A percentile compares a stretch with the other conserved stretches of the same genome.
phyloP scores from a whole-genome alignment of 2,329 filamentous ascomycete species.

The Penicillium sp. region DNA sequence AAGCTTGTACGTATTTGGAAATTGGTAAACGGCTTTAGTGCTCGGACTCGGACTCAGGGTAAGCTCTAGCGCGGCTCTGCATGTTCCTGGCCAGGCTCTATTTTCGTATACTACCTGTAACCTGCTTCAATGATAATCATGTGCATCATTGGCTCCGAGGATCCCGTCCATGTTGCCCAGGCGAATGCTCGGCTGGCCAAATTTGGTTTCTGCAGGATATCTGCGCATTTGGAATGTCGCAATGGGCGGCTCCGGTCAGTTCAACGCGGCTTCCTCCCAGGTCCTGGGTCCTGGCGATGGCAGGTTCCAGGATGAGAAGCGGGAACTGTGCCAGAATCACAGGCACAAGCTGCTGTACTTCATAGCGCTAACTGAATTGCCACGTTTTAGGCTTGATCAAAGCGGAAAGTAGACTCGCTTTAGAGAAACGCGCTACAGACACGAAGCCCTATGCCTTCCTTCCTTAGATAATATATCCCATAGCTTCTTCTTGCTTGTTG shows the following conservation, averaged over 20 bases:
- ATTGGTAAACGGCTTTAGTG: slow-evolving; percentile 3
- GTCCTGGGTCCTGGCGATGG: not conserved
- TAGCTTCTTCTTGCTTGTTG: too few relatives aligned
- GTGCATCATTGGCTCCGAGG: too few relatives aligned
- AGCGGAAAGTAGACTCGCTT: not conserved
- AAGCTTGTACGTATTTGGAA: slow-evolving; percentile 1
- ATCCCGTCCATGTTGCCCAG: not conserved
- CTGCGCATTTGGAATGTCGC: not conserved
- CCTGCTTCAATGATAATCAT: too few relatives aligned
- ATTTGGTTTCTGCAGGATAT: not conserved
- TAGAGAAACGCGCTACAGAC: not conserved
- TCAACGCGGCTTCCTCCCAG: not conserved
- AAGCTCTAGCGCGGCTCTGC: not conserved
- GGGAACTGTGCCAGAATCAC: not conserved
- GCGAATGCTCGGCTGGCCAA: not conserved
- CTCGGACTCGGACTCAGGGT: not conserved
- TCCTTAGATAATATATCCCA: too few relatives aligned
- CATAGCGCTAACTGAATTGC: too few relatives aligned
- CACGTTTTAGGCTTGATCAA: not conserved
- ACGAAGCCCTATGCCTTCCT: too few relatives aligned
- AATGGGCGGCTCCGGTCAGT: not conserved
- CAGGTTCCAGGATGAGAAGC: too few relatives aligned
- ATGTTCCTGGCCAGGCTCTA: not conserved
- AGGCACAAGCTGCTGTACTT: not conserved
- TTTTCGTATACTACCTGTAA: too few relatives aligned